These are phyloP conservation scores for Penicillium sp. DNA, from an alignment of 2,329 filamentous ascomycete genomes.

Conservation along the genomic window DNA sequence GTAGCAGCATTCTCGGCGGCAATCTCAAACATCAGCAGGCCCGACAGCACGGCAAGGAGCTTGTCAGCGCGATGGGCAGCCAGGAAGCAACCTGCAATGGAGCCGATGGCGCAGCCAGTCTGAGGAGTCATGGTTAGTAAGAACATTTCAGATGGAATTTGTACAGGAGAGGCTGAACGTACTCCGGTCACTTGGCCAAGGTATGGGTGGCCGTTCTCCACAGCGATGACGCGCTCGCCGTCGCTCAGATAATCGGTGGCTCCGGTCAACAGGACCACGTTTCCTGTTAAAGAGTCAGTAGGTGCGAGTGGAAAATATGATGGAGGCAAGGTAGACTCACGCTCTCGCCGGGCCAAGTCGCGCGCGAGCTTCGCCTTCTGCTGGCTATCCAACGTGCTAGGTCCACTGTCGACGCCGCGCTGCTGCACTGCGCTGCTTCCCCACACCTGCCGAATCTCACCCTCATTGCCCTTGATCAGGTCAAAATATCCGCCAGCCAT, in stretches of 20 bases:
- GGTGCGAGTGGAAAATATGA: neutral
- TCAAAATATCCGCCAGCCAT: slow-evolving; percentile 75
- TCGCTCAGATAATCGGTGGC: slow-evolving; percentile 76
- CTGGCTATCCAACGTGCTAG: slow-evolving; percentile 53
- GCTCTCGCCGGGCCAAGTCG: slow-evolving; percentile 66
- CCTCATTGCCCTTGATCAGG: slow-evolving; percentile 92
- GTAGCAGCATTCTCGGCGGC: slow-evolving; percentile 68
- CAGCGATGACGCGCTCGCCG: slow-evolving; percentile 65
- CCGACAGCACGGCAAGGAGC: slow-evolving; percentile 73
- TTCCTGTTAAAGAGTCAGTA: slow-evolving; percentile 38
- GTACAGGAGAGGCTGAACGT: slow-evolving; percentile 16
- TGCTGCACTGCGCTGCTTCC: slow-evolving; percentile 64
- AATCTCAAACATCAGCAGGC: slow-evolving; percentile 74
- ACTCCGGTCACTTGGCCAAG: slow-evolving; percentile 51
- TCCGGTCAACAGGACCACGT: slow-evolving; percentile 81
- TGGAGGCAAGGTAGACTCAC: slow-evolving; percentile 30
- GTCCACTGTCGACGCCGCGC: slow-evolving; percentile 78
- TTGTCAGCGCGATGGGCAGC: slow-evolving; percentile 65
- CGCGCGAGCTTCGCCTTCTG: slow-evolving; percentile 66
- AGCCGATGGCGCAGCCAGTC: slow-evolving; percentile 84
- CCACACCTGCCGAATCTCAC: slow-evolving; percentile 76
- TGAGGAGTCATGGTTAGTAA: slow-evolving; percentile 17
- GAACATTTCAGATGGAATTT: neutral
- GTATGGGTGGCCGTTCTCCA: slow-evolving; percentile 74
- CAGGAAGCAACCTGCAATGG: slow-evolving; percentile 73